Evolutionary conservation across 768 basidiomycete genomes (phyloP), one percentile per base, ranked within the genome.

Genomic region (Phaeolepiota aurea): DNA sequence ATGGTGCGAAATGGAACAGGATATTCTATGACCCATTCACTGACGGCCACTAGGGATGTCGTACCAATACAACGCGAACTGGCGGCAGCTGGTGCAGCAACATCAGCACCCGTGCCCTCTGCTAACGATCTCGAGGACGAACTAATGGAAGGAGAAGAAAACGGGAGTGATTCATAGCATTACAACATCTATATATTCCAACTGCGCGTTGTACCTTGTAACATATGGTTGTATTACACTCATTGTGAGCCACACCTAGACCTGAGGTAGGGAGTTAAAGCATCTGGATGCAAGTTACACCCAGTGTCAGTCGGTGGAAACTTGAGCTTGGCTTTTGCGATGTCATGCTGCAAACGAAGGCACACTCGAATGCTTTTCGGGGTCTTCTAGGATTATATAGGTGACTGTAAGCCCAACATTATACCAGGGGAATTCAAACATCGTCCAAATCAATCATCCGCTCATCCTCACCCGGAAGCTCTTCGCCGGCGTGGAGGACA

Each of bases 1-100:
- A 63, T 89, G 87, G 87, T 83, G 44, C 12, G 82, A 60, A n/a
- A n/a, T n/a, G n/a, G n/a, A n/a, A n/a, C n/a, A n/a, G n/a, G n/a
- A n/a, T n/a, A n/a, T n/a, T n/a, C n/a, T n/a, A n/a, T n/a, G n/a
- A n/a, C n/a, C n/a, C n/a, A n/a, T n/a, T n/a, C n/a, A n/a, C n/a
- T n/a, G n/a, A n/a, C n/a, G n/a, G n/a, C n/a, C n/a, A n/a, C n/a
- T 37, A 87, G 84, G 84, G 84, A 87, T 52, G 73, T 82, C 9
- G 57, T 66, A 21, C 74, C 77, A 14, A 69, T 76, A 14, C 65
- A 70, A 23, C 58, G 64, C 25, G 65, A 57, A 14, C 57, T 59
- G 13, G 61, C 63, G 3, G 56, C 64, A 2, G 72, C 74, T 1
- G 82, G 82, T 20, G 80, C 82, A 1, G 81, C 79, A 0, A 77